Base-by-base conservation (phyloP, 108 stramenopile genomes). In the Craspedostauros australis region DNA sequence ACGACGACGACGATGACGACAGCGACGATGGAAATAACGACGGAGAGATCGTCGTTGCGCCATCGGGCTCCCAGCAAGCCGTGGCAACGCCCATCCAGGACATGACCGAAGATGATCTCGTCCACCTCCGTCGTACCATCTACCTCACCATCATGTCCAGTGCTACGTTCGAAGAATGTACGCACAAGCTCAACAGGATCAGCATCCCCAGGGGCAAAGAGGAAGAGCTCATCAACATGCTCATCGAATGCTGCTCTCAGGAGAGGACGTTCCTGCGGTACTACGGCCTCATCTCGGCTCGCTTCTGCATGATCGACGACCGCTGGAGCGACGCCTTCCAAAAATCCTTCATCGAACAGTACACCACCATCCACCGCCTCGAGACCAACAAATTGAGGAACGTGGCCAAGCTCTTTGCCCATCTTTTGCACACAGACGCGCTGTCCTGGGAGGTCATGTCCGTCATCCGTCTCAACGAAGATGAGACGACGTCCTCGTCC, bases 121-220 rank as follows among this genome's bases (percentile, higher is more conserved):
- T 98, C 34, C 94, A 97, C 63, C 72, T 99, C 49, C 91, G 97
- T 3, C 79, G 96, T 43, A 95, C 94, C 9, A 97, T 99, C 50
- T 99, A 98, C 60, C 75, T 99, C 37, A 98, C 97, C 21, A 99
- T 99, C 55, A 98, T 98, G 99, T 92, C 90, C n/a, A 87, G 84
- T 41, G 91, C 95, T 15, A 90, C 91, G 7, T 98, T 96, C 71
- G 99, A 99, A 72, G 99, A 99, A 68, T 95, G 94, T 60, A 77
- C 92, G 15, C 99, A 99, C 77, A 99, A 99, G 68, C 88, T 99
- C 16, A 77, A 94, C 19, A 86, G 91, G 66, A 86, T 99, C 61
- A 63, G 91, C 50, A 95, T 99, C 33, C 96, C 92, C 5, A 58
- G 57, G 12, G 97, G 97, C 37, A 69, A 81, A 29, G 86, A 91